Base-by-base conservation (phyloP, 495 filamentous ascomycete species). In the Trichocladium antarcticum region DNA sequence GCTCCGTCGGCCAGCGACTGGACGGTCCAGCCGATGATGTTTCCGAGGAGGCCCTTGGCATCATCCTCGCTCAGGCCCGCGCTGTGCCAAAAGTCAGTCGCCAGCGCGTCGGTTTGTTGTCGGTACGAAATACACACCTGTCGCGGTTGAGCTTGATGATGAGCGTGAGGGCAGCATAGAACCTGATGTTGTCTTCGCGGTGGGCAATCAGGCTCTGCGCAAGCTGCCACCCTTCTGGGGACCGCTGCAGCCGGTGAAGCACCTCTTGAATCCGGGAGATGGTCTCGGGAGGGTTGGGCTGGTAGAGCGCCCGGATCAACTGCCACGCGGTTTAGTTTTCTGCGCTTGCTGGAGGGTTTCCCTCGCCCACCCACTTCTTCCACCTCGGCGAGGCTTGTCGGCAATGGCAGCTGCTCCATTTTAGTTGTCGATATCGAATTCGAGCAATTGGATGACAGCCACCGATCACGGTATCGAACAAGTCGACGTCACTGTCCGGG, bases 141-240 rank as follows among this genome's bases (percentile, higher is more conserved):
- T 90, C 84, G 29, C 78, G 75, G 55, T 96, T 95, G 42, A 96
- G 72, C 68, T 96, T 96, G 40, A 96, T 82, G 14, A 83, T 92
- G 57, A 95, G 87, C 0, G 89, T 96, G 51, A 94, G 73, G 27
- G 90, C 92, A n/a, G 85, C 92, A 62, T 89, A 95, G 70, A 96
- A 98, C 35, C 84, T 80, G 57, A 89, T 79, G 42, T 88, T 79
- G 24, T 82, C 74, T 55, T 81, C 78, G 2, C 74, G 68, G 51
- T 74, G 78, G 27, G 68, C 59, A 16, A 95, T 67, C 11, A 97
- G 73, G 15, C 74, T 75, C 57, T 89, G 78, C 8, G 87, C 89
- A 14, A 97, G 72, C 47, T 84, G 74, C 90, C 89, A 97, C 43
- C 88, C 92, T 57, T 85, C 70, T 0, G 80, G 71, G 6, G 84